Percentiles rank a stretch among this genome's conserved stretches.
Conservation (phyloP, 108 stramenopile species). For the Pseudonitzschia delicatissima region DNA sequence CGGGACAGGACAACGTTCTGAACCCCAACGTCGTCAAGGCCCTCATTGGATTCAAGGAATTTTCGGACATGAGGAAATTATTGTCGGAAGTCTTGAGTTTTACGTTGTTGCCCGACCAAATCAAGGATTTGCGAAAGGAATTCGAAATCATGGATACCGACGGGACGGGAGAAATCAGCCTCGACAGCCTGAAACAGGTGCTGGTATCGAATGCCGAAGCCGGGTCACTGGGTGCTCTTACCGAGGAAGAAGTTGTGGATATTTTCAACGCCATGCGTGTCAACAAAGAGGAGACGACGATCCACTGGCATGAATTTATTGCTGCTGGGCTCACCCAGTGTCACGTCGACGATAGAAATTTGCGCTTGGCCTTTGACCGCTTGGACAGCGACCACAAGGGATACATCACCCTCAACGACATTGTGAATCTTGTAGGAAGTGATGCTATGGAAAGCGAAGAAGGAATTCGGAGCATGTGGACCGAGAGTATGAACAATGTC, state of each 20-base stretch:
- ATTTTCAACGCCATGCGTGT: slow-evolving; percentile 84
- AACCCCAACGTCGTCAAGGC: slow-evolving; percentile 71
- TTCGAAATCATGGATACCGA: slow-evolving; percentile 77
- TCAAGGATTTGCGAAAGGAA: slow-evolving; percentile 71
- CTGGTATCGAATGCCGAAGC: slow-evolving; percentile 70
- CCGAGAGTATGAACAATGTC: slow-evolving; percentile 53
- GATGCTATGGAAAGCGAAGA: slow-evolving; percentile 62
- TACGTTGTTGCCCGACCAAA: slow-evolving; percentile 76
- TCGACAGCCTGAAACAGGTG: slow-evolving; percentile 65
- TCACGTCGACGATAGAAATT: slow-evolving; percentile 77
- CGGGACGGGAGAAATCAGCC: slow-evolving; percentile 71
- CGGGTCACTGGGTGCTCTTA: slow-evolving; percentile 64
- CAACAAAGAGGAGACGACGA: slow-evolving; percentile 61
- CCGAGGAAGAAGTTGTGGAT: slow-evolving; percentile 76
- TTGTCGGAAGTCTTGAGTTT: slow-evolving; percentile 79
- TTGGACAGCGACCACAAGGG: slow-evolving; percentile 79
- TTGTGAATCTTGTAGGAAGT: slow-evolving; percentile 71
- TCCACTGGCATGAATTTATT: slow-evolving; percentile 85
- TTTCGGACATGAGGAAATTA: slow-evolving; percentile 75
- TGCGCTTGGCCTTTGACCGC: slow-evolving; percentile 74
- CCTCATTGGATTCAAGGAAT: slow-evolving; percentile 70
- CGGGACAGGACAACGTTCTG: slow-evolving; percentile 33
- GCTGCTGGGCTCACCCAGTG: slow-evolving; percentile 78
- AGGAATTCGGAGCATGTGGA: slow-evolving; percentile 60
- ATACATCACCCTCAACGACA: slow-evolving; percentile 52